phyloP scores from a whole-genome alignment of 2,329 filamentous ascomycete species.

The Penicillium rolfsii region DNA sequence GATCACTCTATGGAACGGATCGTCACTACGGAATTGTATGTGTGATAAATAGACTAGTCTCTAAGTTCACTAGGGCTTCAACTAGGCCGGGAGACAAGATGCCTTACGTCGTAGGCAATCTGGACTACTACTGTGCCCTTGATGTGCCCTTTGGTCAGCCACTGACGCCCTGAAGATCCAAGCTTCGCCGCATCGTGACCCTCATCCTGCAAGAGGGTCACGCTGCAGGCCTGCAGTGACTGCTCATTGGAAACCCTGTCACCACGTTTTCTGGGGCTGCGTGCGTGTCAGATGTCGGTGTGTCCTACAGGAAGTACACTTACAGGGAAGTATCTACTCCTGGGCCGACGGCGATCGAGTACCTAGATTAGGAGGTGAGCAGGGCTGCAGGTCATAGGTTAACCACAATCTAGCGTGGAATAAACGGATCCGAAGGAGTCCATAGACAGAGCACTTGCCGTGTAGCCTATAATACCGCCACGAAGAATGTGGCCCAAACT shows the following conservation, averaged over 20 bases:
- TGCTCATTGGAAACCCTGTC: conserved; percentile 12
- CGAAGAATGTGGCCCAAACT: background rate
- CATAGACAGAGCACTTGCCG: background rate
- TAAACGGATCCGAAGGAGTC: background rate
- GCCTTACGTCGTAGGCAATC: background rate
- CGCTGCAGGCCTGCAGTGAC: conserved; percentile 14
- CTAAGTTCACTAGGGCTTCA: background rate
- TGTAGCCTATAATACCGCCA: background rate
- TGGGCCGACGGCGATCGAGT: background rate
- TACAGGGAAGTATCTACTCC: background rate
- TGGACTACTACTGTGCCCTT: background rate
- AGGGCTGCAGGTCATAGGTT: background rate
- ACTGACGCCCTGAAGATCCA: background rate
- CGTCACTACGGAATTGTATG: background rate
- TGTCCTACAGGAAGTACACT: conserved; percentile 8
- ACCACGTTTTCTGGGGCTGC: conserved; percentile 24
- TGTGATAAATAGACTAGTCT: background rate
- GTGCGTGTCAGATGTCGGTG: conserved; percentile 23
- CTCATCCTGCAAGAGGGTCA: conserved; percentile 10
- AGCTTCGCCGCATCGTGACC: background rate
- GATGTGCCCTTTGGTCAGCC: background rate
- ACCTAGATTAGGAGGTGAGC: background rate
- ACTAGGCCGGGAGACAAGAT: background rate
- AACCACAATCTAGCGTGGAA: background rate
- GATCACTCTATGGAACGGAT: background rate